Percentiles rank a stretch among this genome's conserved stretches.
Conservation (phyloP, 352 stramenopile genomes). For the Phytophthora crassamura region DNA sequence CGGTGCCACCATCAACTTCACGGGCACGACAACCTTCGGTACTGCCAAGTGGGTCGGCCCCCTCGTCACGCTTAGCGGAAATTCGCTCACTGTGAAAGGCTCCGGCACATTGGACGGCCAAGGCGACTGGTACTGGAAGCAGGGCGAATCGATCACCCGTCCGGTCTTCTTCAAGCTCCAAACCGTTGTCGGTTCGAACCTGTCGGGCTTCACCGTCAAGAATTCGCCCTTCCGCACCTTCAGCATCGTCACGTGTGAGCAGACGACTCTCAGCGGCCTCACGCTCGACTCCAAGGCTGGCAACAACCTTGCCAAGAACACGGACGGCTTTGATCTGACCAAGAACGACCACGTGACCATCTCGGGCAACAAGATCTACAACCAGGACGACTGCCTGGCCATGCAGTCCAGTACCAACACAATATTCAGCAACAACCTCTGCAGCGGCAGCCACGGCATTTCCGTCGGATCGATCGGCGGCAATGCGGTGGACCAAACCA, state of each 20-base stretch:
- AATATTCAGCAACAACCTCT: conserved; percentile 13
- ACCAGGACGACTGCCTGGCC: too few species aligned
- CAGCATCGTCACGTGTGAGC: conserved; percentile 30
- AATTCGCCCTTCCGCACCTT: conserved; percentile 30
- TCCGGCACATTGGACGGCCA: conserved; percentile 42
- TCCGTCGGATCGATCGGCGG: conserved; percentile 43
- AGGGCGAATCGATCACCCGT: conserved; percentile 33
- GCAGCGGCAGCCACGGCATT: conserved; percentile 27
- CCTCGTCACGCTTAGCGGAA: conserved; percentile 31
- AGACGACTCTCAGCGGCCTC: conserved; percentile 34
- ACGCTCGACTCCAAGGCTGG: conserved; percentile 41
- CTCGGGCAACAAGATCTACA: too few species aligned
- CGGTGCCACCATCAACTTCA: conserved; percentile 37
- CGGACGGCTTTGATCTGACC: too few species aligned
- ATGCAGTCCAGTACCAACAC: conserved; percentile 38
- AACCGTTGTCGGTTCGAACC: conserved; percentile 16
- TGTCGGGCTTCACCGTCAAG: conserved; percentile 40
- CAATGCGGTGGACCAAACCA: conserved; percentile 2
- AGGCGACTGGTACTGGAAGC: conserved; percentile 44
- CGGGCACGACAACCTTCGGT: conserved; percentile 41
- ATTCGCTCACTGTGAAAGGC: conserved; percentile 27
- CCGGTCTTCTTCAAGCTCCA: conserved; percentile 24
- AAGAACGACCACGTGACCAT: too few species aligned
- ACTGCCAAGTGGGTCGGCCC: conserved; percentile 34
- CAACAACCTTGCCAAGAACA: conserved; percentile 37